These are phyloP conservation scores for Mikania micrantha DNA, from an alignment of 129 eudicot species.

Conservation along the genomic window DNA sequence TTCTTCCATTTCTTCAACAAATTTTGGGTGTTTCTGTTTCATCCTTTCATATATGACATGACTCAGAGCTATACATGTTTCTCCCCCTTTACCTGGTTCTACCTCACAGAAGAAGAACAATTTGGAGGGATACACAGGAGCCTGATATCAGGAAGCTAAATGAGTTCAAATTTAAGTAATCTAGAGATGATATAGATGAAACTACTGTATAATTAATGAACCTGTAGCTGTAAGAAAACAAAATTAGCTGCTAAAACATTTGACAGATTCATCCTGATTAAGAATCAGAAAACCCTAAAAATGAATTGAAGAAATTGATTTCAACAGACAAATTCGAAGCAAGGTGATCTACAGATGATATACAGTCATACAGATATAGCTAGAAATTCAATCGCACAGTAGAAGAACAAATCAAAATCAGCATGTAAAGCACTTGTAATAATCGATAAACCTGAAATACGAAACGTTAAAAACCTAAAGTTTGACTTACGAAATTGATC, in stretches of 20 bases:
- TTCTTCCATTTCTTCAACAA: conserved; percentile 25
- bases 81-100: conserved; percentile 29
- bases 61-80: conserved; percentile 45
- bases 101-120: conserved; percentile 32
- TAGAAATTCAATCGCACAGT: too few relatives aligned
- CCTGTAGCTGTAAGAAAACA: neutral
- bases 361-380: too few relatives aligned
- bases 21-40: conserved; percentile 31
- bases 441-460: neutral
- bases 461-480: neutral
- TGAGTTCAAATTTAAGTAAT: too few relatives aligned
- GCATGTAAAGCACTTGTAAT: too few relatives aligned
- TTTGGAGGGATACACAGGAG: conserved; percentile 24
- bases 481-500: neutral
- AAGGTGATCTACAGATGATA: too few relatives aligned
- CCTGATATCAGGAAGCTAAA: conserved; percentile 16
- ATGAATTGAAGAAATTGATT: neutral
- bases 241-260: neutral
- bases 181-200: too few relatives aligned
- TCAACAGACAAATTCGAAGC: neutral
- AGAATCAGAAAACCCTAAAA: neutral
- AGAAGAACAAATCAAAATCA: too few relatives aligned
- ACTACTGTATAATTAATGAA: neutral
- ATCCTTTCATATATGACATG: conserved; percentile 57
- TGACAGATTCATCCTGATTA: neutral